Percentiles rank a stretch among this genome's conserved stretches.
phyloP scores from a whole-genome alignment of 805 yeast genomes.

The Teunomyces tritomae region DNA sequence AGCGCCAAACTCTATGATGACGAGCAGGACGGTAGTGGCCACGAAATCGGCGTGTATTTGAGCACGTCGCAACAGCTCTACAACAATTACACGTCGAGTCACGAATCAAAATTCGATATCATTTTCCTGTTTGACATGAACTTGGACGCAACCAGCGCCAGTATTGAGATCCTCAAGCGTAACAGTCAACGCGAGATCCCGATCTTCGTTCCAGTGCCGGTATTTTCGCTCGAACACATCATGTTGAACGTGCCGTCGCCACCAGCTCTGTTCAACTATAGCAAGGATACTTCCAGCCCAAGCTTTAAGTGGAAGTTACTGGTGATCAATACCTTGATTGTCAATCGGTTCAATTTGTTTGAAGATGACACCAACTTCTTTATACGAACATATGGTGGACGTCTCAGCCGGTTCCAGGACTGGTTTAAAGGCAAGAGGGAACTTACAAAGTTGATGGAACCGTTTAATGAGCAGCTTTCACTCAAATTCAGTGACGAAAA shows the following conservation, averaged over 20 bases:
- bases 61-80: constrained; percentile 34
- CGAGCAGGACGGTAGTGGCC: constrained; percentile 16
- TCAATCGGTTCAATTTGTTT: constrained; percentile 26
- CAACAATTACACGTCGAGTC: constrained; percentile 24
- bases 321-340: constrained; percentile 26
- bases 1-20: constrained; percentile 58
- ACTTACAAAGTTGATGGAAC: constrained; percentile 18
- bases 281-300: constrained; percentile 14
- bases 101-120: constrained; percentile 21
- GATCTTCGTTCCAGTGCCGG: constrained; percentile 33
- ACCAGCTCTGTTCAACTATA: constrained; percentile 12
- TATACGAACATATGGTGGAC: constrained; percentile 25
- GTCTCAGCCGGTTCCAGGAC: constrained; percentile 19
- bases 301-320: constrained; percentile 32
- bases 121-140: constrained; percentile 37
- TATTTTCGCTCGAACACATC: constrained; percentile 34
- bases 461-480: constrained; percentile 19
- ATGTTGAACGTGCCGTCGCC: constrained; percentile 22
- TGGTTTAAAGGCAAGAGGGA: constrained; percentile 22
- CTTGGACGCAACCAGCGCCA: constrained; percentile 33
- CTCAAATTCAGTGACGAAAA: constrained; percentile 21
- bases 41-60: constrained; percentile 17
- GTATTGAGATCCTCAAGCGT: constrained; percentile 32
- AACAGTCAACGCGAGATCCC: constrained; percentile 23
- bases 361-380: constrained; percentile 18